Conservation (phyloP, 225 moss, liverwort and hornwort species). For the Takakia lepidozioides region DNA sequence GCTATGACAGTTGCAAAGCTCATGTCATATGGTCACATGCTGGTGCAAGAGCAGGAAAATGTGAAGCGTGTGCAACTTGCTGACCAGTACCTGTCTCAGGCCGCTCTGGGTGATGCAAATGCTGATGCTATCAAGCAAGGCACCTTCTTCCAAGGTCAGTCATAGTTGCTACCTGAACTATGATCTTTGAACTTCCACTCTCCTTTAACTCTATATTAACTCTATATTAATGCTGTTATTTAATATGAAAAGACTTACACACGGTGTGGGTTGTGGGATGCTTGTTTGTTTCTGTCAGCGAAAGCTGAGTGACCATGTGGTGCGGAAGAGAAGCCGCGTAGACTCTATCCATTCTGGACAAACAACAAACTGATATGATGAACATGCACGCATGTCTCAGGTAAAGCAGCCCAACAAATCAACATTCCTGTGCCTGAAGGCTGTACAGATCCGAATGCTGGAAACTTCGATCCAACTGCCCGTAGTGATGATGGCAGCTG, state of each 20-base stretch:
- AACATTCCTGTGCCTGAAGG: conserved; percentile 37
- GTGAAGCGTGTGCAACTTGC: conserved; percentile 94
- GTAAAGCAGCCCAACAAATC: conserved; percentile 42
- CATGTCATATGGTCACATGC: conserved; percentile 58
- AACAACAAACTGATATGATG: too few species aligned
- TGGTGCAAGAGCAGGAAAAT: conserved; percentile 90
- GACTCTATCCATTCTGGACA: too few species aligned
- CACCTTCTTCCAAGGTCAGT: conserved; percentile 55
- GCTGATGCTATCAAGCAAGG: conserved; percentile 47
- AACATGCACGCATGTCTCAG: conserved; percentile 18
- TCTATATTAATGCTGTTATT: too few species aligned
- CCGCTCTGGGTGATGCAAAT: conserved; percentile 69
- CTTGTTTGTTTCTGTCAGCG: too few species aligned
- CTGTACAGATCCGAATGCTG: conserved; percentile 48
- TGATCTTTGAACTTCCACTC: too few species aligned
- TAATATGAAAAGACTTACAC: too few species aligned
- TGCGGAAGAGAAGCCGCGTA: not conserved
- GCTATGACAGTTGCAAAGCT: conserved; percentile 47
- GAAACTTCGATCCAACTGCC: conserved; percentile 63
- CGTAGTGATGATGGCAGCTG: conserved; percentile 73
- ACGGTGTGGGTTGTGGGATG: too few species aligned
- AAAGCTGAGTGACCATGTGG: too few species aligned
- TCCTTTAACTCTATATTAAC: too few species aligned
- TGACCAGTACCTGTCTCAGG: conserved; percentile 45
- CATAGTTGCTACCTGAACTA: not conserved